Base-by-base conservation (phyloP, 805 yeast species). In the Debaryomyces maramus region DNA sequence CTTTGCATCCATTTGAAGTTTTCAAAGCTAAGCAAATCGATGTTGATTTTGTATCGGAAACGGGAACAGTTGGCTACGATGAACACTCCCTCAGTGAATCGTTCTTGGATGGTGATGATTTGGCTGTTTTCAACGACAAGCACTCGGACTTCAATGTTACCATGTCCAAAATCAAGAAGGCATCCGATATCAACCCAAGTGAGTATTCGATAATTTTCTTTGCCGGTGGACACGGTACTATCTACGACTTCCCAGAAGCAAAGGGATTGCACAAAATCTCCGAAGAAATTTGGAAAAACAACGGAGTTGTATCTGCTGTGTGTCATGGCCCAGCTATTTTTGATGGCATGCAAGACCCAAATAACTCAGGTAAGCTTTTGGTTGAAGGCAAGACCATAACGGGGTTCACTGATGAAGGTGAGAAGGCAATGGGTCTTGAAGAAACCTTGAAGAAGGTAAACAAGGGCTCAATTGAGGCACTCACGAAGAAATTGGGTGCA, bases 281-380 rank as follows among this genome's bases (percentile, higher is more conserved):
- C 15, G 58, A 64, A 20, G 60, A 63, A 16, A 71, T 80, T 36
- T 78, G 73, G 53, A 62, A 60, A 22, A 58, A 71, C 15, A 77
- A 75, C 28, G 85, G 85, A 35, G 72, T 79, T 28, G 72, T 81
- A 17, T 59, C 80, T 31, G 84, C 86, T 11, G 86, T 81, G 6
- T 81, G 88, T 58, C 86, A 81, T 48, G 88, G 85, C 6, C 83
- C 84, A n/a, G 70, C 72, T 16, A 68, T 81, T 45, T 75, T 81
- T 44, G 75, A 68, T n/a, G 65, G 67, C 32, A 54, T 81, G 46
- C 61, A 53, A 29, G 77, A 76, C 47, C 45, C 53, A 30, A 42
- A 50, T 6, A 63, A 73, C 13, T 15, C 28, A 3, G 78, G 78
- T 31, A 61, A 67, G 34, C 58, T 63, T 13, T 48, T 83, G 37